Conservation (phyloP, 805 yeast genomes). For the Kuraishia hungarica region DNA sequence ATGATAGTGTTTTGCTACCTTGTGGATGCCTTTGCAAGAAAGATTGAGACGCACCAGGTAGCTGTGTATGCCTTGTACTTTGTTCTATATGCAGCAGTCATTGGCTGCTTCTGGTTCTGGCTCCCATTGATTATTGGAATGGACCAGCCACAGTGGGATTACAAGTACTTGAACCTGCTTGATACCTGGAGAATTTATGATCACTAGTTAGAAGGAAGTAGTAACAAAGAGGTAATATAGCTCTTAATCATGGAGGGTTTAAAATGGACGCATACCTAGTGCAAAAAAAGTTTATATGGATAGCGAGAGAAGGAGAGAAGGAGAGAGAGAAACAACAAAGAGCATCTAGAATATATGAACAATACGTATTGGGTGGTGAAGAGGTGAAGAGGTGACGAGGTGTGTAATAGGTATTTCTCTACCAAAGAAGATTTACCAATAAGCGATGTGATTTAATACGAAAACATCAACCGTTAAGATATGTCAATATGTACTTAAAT, state of each 20-base stretch:
- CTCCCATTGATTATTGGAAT: slow-evolving; percentile 77
- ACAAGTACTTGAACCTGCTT: slow-evolving; percentile 43
- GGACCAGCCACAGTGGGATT: slow-evolving; percentile 45
- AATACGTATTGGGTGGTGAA: neutral
- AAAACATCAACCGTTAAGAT: neutral
- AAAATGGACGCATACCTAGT: no score
- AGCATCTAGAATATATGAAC: neutral
- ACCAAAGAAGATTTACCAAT: no score
- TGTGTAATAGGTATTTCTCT: neutral
- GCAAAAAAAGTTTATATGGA: no score
- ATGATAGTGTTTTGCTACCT: slow-evolving; percentile 64
- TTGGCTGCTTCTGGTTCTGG: slow-evolving; percentile 51
- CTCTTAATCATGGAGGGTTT: no score
- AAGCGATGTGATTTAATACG: neutral
- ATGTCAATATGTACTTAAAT: neutral
- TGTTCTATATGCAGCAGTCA: slow-evolving; percentile 38
- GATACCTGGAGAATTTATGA: slow-evolving; percentile 42
- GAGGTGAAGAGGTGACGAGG: neutral
- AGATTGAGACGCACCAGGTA: slow-evolving; percentile 11
- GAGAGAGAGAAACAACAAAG: no score
- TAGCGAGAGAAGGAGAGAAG: no score
- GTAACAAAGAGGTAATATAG: neutral
- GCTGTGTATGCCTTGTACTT: slow-evolving; percentile 29
- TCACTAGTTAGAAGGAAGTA: neutral
- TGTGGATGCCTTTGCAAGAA: slow-evolving; percentile 30